Conservation (phyloP, 2,329 filamentous ascomycete genomes). For the Aspergillus sp. region DNA sequence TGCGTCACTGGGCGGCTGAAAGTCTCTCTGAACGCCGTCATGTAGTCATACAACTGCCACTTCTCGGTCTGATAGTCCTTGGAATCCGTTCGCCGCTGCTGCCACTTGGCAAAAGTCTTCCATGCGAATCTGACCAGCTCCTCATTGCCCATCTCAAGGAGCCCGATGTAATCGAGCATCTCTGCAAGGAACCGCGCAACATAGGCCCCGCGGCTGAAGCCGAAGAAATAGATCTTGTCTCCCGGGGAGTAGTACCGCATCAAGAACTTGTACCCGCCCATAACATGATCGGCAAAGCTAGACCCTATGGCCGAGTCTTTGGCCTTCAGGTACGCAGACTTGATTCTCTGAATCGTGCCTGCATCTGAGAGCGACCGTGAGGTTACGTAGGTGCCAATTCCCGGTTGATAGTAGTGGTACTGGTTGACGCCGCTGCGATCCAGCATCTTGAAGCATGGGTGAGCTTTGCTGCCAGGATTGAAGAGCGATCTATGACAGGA, state of each 20-base stretch:
- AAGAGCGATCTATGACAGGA: background rate
- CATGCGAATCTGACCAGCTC: slow-evolving; percentile 81
- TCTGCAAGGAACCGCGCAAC: slow-evolving; percentile 53
- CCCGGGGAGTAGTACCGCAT: slow-evolving; percentile 54
- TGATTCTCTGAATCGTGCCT: slow-evolving; percentile 45
- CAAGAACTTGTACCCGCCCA: slow-evolving; percentile 53
- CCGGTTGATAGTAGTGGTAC: slow-evolving; percentile 31
- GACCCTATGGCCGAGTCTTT: slow-evolving; percentile 71
- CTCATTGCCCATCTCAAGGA: slow-evolving; percentile 76
- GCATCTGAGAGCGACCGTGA: slow-evolving; percentile 21
- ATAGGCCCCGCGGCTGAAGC: slow-evolving; percentile 53
- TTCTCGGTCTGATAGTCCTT: slow-evolving; percentile 12
- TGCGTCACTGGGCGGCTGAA: slow-evolving; percentile 70
- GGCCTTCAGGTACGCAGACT: slow-evolving; percentile 40
- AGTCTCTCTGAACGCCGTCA: slow-evolving; percentile 74
- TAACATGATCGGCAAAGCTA: slow-evolving; percentile 51
- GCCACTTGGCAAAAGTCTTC: slow-evolving; percentile 50
- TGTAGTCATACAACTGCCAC: slow-evolving; percentile 62
- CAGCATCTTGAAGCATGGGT: slow-evolving; percentile 26
- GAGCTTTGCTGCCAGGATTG: background rate
- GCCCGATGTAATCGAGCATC: slow-evolving; percentile 50
- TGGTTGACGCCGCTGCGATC: slow-evolving; percentile 33
- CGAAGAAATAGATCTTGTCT: slow-evolving; percentile 55
- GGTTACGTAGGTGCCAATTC: slow-evolving; percentile 43
- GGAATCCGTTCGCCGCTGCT: slow-evolving; percentile 21